These are phyloP conservation scores for Diplodia seriata DNA, from an alignment of 2,329 filamentous ascomycete genomes.

Conservation along the genomic window DNA sequence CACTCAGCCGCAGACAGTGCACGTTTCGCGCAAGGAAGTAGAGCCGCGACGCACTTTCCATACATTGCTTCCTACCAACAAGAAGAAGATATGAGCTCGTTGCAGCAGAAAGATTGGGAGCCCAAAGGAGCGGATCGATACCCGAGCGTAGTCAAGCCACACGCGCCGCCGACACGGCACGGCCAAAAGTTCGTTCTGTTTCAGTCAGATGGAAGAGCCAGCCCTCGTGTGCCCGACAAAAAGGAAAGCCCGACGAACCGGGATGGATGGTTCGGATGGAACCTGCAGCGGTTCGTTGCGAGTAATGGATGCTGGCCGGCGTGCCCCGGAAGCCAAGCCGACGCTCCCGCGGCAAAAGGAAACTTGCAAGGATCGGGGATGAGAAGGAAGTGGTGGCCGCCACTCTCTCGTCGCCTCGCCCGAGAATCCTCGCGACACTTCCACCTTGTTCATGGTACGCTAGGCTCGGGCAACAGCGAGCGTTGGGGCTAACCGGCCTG, in stretches of 20 bases:
- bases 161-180: background rate
- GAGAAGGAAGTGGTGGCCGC: background rate
- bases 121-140: slow-evolving; percentile 24
- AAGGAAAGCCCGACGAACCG: background rate
- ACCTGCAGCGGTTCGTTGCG: slow-evolving; percentile 26
- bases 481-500: background rate
- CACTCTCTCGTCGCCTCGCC: background rate
- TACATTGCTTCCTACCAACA: background rate
- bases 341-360: background rate
- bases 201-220: background rate
- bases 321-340: background rate
- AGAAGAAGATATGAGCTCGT: too few relatives aligned
- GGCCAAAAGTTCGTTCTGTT: background rate
- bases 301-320: slow-evolving; percentile 4
- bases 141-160: slow-evolving; percentile 1
- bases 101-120: background rate
- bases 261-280: background rate
- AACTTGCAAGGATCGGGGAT: background rate
- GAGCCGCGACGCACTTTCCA: background rate
- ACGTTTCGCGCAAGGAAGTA: background rate
- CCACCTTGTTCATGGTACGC: slow-evolving; percentile 8
- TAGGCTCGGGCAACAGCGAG: slow-evolving; percentile 9
- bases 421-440: background rate
- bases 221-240: background rate
- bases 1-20: background rate